Percentiles rank a stretch among this genome's conserved stretches.
Conservation (phyloP, 2,329 filamentous ascomycete genomes). For the Calonectria hawksworthii region DNA sequence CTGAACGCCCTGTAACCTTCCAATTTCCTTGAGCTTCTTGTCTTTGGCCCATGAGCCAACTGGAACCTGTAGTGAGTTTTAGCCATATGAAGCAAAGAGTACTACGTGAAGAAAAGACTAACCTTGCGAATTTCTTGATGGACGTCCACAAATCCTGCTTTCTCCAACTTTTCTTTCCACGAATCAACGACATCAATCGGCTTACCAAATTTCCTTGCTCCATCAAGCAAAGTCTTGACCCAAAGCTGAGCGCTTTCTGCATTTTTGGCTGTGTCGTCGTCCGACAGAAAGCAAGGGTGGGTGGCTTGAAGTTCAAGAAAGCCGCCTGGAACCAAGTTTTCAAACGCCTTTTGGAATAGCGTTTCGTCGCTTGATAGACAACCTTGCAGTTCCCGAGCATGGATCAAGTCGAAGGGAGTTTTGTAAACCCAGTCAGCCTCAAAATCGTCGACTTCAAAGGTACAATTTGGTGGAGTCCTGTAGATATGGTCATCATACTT, state of each 20-base stretch:
- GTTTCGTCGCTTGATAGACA: background rate
- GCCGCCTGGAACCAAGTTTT: background rate
- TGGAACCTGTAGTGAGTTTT: constrained; percentile 1
- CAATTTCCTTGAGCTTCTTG: constrained; percentile 31
- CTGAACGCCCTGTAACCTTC: constrained; percentile 31
- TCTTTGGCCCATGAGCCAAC: constrained; percentile 32
- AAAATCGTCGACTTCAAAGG: constrained; percentile 11
- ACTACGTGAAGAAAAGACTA: background rate
- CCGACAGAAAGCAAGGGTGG: background rate
- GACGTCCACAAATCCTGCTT: constrained; percentile 14
- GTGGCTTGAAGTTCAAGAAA: background rate
- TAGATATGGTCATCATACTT: background rate
- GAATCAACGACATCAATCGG: background rate
- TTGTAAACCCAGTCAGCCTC: constrained; percentile 2
- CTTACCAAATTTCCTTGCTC: background rate
- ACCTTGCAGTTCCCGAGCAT: constrained; percentile 5
- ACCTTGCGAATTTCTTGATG: constrained; percentile 21
- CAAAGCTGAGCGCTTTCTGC: background rate
- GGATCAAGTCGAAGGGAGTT: background rate
- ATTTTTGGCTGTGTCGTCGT: constrained; percentile 1
- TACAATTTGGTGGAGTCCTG: constrained; percentile 21
- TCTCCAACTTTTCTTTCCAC: background rate
- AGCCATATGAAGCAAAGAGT: no score
- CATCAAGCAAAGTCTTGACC: background rate
- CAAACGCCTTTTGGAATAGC: background rate